phyloP scores from a whole-genome alignment of 305 asterid genomes.

The Solanum hybrid region DNA sequence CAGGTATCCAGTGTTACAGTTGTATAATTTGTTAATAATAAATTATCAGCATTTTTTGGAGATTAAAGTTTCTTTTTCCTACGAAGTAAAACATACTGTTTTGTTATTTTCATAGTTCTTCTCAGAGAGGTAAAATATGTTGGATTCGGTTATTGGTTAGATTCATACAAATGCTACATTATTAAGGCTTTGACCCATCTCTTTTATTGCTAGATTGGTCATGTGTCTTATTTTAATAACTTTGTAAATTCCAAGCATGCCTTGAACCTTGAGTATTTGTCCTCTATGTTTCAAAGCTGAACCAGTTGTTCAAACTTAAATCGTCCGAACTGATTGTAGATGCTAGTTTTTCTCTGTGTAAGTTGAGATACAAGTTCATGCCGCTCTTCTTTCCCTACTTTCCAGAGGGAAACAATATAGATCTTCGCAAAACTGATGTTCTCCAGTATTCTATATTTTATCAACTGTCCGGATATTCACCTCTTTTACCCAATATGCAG shows the following conservation, averaged over 20 bases:
- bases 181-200: background rate
- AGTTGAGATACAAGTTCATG: background rate
- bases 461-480: background rate
- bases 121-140: background rate
- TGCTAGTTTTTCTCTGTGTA: background rate
- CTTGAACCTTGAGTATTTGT: background rate
- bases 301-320: background rate
- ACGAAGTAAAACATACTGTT: background rate
- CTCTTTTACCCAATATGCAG: background rate
- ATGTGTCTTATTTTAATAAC: background rate
- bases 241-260: background rate
- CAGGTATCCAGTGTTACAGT: slow-evolving; percentile 43
- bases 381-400: background rate
- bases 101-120: background rate
- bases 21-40: background rate
- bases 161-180: background rate
- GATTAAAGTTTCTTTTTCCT: background rate
- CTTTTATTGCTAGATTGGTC: background rate
- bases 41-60: background rate
- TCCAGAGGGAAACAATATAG: background rate
- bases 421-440: background rate
- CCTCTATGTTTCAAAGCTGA: background rate
- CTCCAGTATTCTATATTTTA: background rate
- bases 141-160: background rate
- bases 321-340: background rate